Conservation (phyloP, 75 land plant species). For the Pinus taeda region DNA sequence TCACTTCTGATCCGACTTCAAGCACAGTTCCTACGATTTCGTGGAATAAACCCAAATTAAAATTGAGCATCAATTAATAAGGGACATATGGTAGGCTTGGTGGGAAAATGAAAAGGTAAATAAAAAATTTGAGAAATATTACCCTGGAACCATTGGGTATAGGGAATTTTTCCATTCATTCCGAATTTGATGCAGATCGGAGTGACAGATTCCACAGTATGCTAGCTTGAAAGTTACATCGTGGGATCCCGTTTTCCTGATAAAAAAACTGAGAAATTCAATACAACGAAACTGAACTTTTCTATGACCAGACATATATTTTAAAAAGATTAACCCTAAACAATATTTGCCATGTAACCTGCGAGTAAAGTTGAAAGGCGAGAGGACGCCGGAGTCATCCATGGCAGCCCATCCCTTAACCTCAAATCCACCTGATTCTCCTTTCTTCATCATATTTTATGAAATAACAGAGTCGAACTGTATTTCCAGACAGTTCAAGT, state of each 20-base stretch:
- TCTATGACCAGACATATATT: too few relatives aligned
- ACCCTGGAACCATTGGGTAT: constrained; percentile 45
- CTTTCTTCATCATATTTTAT: too few relatives aligned
- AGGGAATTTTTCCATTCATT: constrained; percentile 24
- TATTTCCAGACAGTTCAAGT: too few relatives aligned
- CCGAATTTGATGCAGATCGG: constrained; percentile 28
- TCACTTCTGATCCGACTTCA: constrained; percentile 65
- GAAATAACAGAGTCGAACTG: too few relatives aligned
- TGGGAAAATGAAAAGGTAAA: neutral
- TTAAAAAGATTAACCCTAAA: too few relatives aligned
- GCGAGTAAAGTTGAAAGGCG: constrained; percentile 30
- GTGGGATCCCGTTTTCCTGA: constrained; percentile 25
- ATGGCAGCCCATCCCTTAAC: constrained; percentile 30
- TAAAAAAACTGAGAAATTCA: too few relatives aligned
- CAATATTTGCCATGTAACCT: constrained; percentile 10
- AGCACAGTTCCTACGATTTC: constrained; percentile 45
- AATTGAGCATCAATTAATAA: neutral
- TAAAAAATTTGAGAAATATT: neutral
- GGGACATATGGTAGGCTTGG: neutral
- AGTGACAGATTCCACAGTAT: constrained; percentile 46
- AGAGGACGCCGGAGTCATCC: constrained; percentile 28
- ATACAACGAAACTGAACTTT: too few relatives aligned
- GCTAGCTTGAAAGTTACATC: constrained; percentile 34
- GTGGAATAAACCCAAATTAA: neutral
- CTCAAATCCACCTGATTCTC: neutral